Percentiles rank a stretch among this genome's conserved stretches.
These are phyloP conservation scores for Candida verbasci DNA, from an alignment of 805 yeast species.

Conservation along the genomic window DNA sequence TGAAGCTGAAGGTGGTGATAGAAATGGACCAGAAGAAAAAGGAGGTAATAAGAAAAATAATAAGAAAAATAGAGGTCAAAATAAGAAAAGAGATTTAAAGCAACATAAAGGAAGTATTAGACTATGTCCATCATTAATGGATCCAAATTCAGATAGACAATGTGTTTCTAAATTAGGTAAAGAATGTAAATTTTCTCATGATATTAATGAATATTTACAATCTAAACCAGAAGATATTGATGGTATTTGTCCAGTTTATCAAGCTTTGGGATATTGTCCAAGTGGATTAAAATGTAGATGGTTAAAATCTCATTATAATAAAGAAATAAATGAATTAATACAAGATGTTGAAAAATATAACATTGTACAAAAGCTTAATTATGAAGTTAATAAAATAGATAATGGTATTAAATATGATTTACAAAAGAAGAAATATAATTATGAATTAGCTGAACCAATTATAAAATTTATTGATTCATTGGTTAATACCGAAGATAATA, in stretches of 20 bases:
- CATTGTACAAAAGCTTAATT: slow-evolving; percentile 24
- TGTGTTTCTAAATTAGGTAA: slow-evolving; percentile 65
- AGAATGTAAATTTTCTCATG: slow-evolving; percentile 72
- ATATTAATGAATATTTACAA: slow-evolving; percentile 57
- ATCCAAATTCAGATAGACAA: slow-evolving; percentile 42
- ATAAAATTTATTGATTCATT: slow-evolving; percentile 62
- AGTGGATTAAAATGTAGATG: slow-evolving; percentile 91
- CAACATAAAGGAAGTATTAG: slow-evolving; percentile 62
- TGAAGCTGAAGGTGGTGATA: slow-evolving; percentile 43
- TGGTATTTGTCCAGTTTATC: slow-evolving; percentile 81
- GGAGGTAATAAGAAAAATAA: slow-evolving; percentile 26
- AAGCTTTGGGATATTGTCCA: slow-evolving; percentile 84
- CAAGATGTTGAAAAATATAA: slow-evolving; percentile 35
- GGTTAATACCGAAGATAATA: slow-evolving; percentile 41
- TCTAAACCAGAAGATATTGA: slow-evolving; percentile 68
- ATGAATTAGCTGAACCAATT: slow-evolving; percentile 53
- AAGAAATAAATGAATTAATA: slow-evolving; percentile 40
- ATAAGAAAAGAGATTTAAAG: slow-evolving; percentile 71
- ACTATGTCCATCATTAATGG: slow-evolving; percentile 61
- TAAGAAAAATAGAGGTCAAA: slow-evolving; percentile 57
- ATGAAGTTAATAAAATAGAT: slow-evolving; percentile 63
- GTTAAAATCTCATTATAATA: slow-evolving; percentile 65
- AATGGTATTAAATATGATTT: slow-evolving; percentile 42
- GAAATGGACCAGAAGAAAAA: slow-evolving; percentile 28
- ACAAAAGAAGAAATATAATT: slow-evolving; percentile 59